Base-by-base conservation (phyloP, 495 filamentous ascomycete genomes). In the Penicillium samsonianum region DNA sequence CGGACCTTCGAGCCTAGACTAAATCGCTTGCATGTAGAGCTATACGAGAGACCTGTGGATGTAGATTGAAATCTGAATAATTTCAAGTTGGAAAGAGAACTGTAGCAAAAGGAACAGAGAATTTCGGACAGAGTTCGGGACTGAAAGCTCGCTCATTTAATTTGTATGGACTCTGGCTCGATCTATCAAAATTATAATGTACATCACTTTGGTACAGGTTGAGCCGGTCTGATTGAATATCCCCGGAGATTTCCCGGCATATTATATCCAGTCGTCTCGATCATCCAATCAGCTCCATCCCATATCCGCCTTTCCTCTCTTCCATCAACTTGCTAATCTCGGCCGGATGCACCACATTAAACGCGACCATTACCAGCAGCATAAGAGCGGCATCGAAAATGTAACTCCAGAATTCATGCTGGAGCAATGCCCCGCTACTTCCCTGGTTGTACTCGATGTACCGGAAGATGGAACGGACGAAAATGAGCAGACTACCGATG, bases 301-400 rank as follows among this genome's bases (percentile, higher is more conserved):
- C 14, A 17, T 40, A 40, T 26, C 4, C 33, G 14, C 4, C 19
- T 17, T 38, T 33, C 16, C 8, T 51, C n/a, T 17, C 11, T 22
- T 10, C 22, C 11, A 37, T 38, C 12, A 25, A 23, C 14, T 1
- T 26, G 22, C 49, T 5, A 16, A 50, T 51, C 33, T 51, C 12
- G 7, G 33, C 12, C 1, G 19, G 47, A 50, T 51, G 14, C 49
- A 51, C 49, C 19, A 22, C 49, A n/a, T 51, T 37, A 19, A 50
- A 17, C 6, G n/a, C 26, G 6, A 1, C 25, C 26, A 47, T 47
- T n/a, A 30, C 44, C 4, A 17, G 4, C 14, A 19, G 9, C 26
- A 46, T 46, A 47, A 47, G 14, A 14, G 47, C 30, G 10, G 19
- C 11, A 10, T 50, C 47, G 12, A 35, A 35, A 22, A 35, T 10